These are phyloP conservation scores for Monosporascus ibericus DNA, from an alignment of 2,329 filamentous ascomycete species.

Conservation along the genomic window DNA sequence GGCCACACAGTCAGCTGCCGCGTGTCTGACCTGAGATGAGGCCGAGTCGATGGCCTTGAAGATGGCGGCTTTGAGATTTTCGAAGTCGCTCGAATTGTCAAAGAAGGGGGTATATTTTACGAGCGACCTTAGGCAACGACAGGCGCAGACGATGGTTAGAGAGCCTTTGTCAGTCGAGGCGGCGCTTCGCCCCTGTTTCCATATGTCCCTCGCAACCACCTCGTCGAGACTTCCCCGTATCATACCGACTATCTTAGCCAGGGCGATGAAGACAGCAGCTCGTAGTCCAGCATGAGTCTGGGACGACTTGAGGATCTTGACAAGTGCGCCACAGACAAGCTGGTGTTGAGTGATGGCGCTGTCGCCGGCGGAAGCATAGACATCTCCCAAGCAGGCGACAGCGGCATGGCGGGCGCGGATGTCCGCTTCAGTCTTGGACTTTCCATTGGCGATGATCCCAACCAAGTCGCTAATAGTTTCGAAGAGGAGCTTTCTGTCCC, in stretches of 20 bases:
- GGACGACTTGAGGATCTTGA: slow-evolving; percentile 76
- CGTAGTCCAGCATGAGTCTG: slow-evolving; percentile 76
- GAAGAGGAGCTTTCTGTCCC: slow-evolving; percentile 86
- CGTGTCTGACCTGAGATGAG: slow-evolving; percentile 70
- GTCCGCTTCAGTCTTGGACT: slow-evolving; percentile 70
- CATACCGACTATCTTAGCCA: slow-evolving; percentile 71
- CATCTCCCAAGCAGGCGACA: slow-evolving; percentile 76
- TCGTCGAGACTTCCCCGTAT: slow-evolving; percentile 78
- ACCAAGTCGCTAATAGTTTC: slow-evolving; percentile 91
- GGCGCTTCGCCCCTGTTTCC: slow-evolving; percentile 81
- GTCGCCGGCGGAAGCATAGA: slow-evolving; percentile 89
- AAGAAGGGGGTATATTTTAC: slow-evolving; percentile 72
- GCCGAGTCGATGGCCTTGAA: slow-evolving; percentile 84
- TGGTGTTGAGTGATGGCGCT: slow-evolving; percentile 82
- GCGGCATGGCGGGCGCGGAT: slow-evolving; percentile 79
- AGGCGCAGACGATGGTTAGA: slow-evolving; percentile 72
- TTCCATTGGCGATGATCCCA: slow-evolving; percentile 64
- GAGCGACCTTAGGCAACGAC: slow-evolving; percentile 70
- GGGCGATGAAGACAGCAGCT: slow-evolving; percentile 67
- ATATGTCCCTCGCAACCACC: slow-evolving; percentile 76
- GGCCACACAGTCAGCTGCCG: slow-evolving; percentile 79
- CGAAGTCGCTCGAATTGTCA: slow-evolving; percentile 83
- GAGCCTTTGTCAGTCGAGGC: slow-evolving; percentile 75
- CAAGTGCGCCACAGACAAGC: slow-evolving; percentile 61
- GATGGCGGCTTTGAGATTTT: slow-evolving; percentile 73